phyloP scores from a whole-genome alignment of 345 rosid species.

The Hibiscus mutabilis region DNA sequence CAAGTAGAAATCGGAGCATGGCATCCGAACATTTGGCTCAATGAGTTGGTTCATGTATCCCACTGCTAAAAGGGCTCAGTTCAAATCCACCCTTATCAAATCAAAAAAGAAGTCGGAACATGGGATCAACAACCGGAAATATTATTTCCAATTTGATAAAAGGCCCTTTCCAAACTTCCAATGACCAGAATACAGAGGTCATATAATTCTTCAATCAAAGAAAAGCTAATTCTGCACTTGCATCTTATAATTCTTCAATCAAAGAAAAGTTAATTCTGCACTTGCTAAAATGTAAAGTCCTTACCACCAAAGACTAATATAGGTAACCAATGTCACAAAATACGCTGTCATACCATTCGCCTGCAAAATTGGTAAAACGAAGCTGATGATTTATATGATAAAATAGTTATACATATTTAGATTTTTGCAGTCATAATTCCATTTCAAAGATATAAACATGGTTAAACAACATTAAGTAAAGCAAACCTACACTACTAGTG shows the following conservation, averaged over 20 bases:
- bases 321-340: constrained; percentile 62
- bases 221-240: neutral
- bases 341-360: constrained; percentile 90
- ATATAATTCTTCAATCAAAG: too few relatives aligned
- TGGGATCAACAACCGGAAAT: neutral
- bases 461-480: neutral
- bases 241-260: neutral
- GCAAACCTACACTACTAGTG: neutral
- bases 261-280: neutral
- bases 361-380: constrained; percentile 32
- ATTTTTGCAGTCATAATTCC: neutral
- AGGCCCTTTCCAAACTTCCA: neutral
- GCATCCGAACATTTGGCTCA: neutral
- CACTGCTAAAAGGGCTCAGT: neutral
- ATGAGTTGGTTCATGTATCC: neutral
- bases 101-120: neutral
- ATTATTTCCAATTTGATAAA: neutral
- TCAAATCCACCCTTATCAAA: neutral
- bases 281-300: constrained; percentile 17
- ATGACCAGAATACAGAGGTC: too few relatives aligned
- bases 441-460: neutral
- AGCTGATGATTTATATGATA: constrained; percentile 8
- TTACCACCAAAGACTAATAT: constrained; percentile 95
- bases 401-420: neutral
- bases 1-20: neutral